A percentile compares a stretch with the other conserved stretches of the same genome.
phyloP scores from a whole-genome alignment of 2,329 filamentous ascomycete species.

The Aaosphaeria arxii region DNA sequence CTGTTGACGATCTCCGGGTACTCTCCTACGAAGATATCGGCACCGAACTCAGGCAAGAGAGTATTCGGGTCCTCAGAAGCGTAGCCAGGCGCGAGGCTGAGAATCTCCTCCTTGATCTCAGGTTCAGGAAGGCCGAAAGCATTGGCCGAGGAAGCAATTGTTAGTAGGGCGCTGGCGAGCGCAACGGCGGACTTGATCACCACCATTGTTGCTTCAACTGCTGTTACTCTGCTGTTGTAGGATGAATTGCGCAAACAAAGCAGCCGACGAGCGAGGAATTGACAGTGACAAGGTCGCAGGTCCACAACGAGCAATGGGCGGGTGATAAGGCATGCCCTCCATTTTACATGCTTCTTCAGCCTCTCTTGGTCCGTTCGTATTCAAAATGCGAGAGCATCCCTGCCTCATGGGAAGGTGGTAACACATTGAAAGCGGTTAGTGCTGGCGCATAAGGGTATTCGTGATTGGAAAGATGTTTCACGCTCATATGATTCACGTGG shows the following conservation, averaged over 20 bases:
- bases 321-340: not conserved
- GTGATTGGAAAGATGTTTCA: not conserved
- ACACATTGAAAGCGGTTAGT: not conserved
- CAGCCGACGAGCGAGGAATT: too few relatives aligned
- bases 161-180: not conserved
- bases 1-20: not conserved
- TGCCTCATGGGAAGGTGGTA: not conserved
- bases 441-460: not conserved
- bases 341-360: slow-evolving; percentile 2
- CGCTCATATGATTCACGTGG: not conserved
- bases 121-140: not conserved
- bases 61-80: too few relatives aligned
- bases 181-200: not conserved
- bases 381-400: not conserved
- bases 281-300: too few relatives aligned
- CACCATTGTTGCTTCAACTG: slow-evolving; percentile 1
- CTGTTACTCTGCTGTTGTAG: too few relatives aligned
- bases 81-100: not conserved
- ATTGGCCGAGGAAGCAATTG: not conserved
- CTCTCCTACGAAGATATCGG: not conserved
- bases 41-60: not conserved
- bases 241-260: too few relatives aligned
- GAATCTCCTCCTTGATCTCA: not conserved
- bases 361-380: not conserved
- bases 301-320: too few relatives aligned